Conservation (phyloP, 2,329 filamentous ascomycete species). For the Emmonsiellopsis sp. region DNA sequence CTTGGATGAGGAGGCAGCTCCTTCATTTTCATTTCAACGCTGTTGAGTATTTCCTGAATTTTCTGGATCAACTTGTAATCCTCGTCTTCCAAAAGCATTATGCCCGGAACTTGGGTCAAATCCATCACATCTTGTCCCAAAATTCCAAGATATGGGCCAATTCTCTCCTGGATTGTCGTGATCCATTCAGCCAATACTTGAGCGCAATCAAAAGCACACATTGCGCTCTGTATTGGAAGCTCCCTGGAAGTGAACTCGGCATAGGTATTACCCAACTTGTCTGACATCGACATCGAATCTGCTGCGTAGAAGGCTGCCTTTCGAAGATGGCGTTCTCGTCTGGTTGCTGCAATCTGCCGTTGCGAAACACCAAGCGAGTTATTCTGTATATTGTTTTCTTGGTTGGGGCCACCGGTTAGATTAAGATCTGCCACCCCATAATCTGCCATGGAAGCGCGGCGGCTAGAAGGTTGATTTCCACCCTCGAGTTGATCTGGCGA, state of each 20-base stretch:
- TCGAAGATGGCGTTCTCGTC: constrained; percentile 76
- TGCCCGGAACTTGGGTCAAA: constrained; percentile 66
- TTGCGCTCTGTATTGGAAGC: constrained; percentile 77
- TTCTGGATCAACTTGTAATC: constrained; percentile 78
- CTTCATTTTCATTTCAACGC: constrained; percentile 70
- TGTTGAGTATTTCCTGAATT: constrained; percentile 66
- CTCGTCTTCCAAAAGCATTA: constrained; percentile 86
- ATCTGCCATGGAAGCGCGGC: constrained; percentile 27
- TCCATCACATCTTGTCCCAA: constrained; percentile 77
- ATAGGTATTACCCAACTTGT: constrained; percentile 76
- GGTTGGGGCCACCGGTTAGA: constrained; percentile 26
- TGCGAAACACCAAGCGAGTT: constrained; percentile 23
- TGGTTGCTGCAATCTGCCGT: constrained; percentile 38
- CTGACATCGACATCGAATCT: constrained; percentile 79
- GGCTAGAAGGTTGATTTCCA: constrained; percentile 12
- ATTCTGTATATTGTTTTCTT: constrained; percentile 23
- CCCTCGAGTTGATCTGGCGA: constrained; percentile 19
- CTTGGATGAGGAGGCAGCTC: constrained; percentile 37
- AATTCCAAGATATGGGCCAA: constrained; percentile 81
- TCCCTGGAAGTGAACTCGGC: constrained; percentile 75
- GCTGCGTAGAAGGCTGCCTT: constrained; percentile 95
- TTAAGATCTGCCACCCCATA: constrained; percentile 27
- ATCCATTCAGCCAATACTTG: constrained; percentile 94
- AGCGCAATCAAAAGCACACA: constrained; percentile 89
- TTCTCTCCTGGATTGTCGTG: constrained; percentile 82